A percentile compares a stretch with the other conserved stretches of the same genome.
Conservation (phyloP, 2,329 filamentous ascomycete genomes). For the Herpotrichia juniperi region DNA sequence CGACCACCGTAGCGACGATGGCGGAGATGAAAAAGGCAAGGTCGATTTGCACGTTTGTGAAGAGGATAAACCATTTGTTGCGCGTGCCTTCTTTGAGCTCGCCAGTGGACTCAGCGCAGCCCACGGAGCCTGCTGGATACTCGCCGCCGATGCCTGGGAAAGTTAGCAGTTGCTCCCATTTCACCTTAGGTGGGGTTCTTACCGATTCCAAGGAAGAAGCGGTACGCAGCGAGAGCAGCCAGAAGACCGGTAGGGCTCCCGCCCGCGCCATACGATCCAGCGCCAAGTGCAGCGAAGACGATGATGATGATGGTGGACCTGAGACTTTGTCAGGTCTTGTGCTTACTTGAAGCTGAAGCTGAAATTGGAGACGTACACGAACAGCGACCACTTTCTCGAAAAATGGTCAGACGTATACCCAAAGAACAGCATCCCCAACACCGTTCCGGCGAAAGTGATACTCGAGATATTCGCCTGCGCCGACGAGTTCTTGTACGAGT, state of each 20-base stretch:
- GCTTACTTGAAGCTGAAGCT: background rate
- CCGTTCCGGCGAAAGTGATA: constrained; percentile 86
- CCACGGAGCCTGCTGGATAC: constrained; percentile 83
- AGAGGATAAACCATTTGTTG: constrained; percentile 83
- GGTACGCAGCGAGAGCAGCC: constrained; percentile 78
- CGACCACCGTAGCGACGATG: constrained; percentile 73
- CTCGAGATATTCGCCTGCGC: constrained; percentile 77
- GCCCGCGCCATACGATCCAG: constrained; percentile 76
- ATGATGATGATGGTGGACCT: constrained; percentile 81
- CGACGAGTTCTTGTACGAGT: constrained; percentile 69
- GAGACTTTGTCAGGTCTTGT: background rate
- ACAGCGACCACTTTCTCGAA: constrained; percentile 81
- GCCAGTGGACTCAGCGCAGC: constrained; percentile 81
- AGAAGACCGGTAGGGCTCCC: constrained; percentile 75
- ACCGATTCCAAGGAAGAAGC: constrained; percentile 73
- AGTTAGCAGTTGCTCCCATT: constrained; percentile 6
- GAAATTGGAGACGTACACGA: constrained; percentile 52
- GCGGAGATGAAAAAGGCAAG: constrained; percentile 82
- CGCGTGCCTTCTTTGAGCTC: constrained; percentile 80
- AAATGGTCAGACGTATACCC: constrained; percentile 83
- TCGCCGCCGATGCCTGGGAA: constrained; percentile 72
- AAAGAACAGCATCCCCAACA: constrained; percentile 80
- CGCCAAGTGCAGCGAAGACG: constrained; percentile 79
- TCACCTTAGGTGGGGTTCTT: constrained; percentile 52
- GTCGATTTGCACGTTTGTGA: constrained; percentile 88